A percentile compares a stretch with the other conserved stretches of the same genome.
phyloP scores from a whole-genome alignment of 2,329 filamentous ascomycete species.

The Hyphodiscus sp. region DNA sequence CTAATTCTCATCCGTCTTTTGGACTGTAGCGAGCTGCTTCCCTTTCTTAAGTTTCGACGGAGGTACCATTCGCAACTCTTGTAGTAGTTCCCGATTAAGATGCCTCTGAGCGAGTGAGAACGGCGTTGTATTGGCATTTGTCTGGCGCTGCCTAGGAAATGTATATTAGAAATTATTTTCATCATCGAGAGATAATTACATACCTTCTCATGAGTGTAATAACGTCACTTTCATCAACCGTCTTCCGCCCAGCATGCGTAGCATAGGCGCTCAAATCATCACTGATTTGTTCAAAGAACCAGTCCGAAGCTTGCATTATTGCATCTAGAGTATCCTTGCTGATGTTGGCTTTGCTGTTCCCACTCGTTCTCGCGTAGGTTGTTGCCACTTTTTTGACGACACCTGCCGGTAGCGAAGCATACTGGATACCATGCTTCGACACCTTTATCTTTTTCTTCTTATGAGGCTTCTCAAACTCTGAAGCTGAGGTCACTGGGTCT shows the following conservation, averaged over 20 bases:
- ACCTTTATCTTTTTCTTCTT: conserved; percentile 47
- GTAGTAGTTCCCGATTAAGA: conserved; percentile 74
- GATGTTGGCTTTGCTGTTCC: conserved; percentile 60
- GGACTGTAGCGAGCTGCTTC: conserved; percentile 30
- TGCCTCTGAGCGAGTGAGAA: conserved; percentile 82
- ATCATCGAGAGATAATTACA: conserved; percentile 27
- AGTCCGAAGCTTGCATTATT: conserved; percentile 75
- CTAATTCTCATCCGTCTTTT: conserved; percentile 38
- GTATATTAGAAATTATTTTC: conserved; percentile 26
- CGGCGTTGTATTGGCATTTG: conserved; percentile 62
- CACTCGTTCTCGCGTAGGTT: conserved; percentile 62
- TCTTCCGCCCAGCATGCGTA: conserved; percentile 73
- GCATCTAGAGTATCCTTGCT: conserved; percentile 67
- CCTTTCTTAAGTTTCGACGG: conserved; percentile 42
- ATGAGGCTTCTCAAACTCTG: conserved; percentile 18
- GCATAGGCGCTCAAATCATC: conserved; percentile 77
- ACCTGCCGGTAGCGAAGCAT: conserved; percentile 65
- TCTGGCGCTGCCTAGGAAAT: conserved; percentile 65
- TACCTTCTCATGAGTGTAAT: conserved; percentile 78
- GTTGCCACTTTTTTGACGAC: conserved; percentile 70
- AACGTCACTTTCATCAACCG: conserved; percentile 80
- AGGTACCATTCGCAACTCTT: conserved; percentile 69
- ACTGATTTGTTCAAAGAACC: conserved; percentile 85
- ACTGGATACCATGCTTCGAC: conserved; percentile 68
- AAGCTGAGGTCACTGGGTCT: conserved; percentile 3